Percentiles rank a stretch among this genome's conserved stretches.
Evolutionary conservation across 306 rosid genomes (phyloP).

Genomic region (Malus fusca): DNA sequence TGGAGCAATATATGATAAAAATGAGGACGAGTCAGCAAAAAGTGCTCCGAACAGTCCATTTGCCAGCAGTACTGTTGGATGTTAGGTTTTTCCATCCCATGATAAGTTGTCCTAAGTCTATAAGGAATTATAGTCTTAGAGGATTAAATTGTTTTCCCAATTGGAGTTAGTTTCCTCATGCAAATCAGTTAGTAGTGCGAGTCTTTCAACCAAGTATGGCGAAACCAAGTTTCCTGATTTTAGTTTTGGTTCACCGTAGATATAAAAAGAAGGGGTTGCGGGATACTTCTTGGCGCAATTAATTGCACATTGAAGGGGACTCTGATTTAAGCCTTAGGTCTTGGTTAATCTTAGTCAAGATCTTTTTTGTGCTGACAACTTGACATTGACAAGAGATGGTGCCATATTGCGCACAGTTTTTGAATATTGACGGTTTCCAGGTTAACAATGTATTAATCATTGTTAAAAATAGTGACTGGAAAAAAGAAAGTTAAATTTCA

Average conservation of each 20-base stretch:
- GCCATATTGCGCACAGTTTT: not conserved
- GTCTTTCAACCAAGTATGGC: not conserved
- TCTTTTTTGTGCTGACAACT: not conserved
- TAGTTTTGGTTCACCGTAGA: not conserved
- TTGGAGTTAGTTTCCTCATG: no score
- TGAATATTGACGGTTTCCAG: not conserved
- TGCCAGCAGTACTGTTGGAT: no score
- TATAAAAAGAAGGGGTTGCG: not conserved
- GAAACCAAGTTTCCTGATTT: not conserved
- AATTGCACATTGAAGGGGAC: not conserved
- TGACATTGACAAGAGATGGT: not conserved
- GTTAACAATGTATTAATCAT: not conserved
- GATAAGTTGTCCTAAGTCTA: no score
- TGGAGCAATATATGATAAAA: no score
- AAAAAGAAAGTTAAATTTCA: not conserved
- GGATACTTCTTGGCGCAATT: not conserved
- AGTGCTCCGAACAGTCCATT: no score
- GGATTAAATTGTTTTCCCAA: no score
- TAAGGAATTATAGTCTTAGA: no score
- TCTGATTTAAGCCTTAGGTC: not conserved
- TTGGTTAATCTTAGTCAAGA: not conserved
- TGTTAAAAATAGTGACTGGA: not conserved
- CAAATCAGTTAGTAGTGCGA: no score
- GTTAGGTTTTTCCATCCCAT: no score
- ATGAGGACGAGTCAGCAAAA: no score